Evolutionary conservation across 2,329 filamentous ascomycete genomes (phyloP).

Genomic region (Venturiaceae sp.): DNA sequence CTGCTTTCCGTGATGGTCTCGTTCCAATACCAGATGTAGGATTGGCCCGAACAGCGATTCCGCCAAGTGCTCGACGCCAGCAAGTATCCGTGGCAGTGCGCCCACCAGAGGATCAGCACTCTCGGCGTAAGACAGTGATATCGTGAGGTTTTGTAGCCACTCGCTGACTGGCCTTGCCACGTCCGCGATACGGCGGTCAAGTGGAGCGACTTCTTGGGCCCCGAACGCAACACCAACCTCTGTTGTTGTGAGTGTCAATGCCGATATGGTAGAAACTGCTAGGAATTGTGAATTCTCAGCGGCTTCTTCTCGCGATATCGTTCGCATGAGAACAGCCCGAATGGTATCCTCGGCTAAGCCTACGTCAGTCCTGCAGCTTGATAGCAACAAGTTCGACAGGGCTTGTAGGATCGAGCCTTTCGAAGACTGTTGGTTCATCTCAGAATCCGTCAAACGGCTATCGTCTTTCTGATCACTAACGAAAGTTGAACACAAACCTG

Average conservation of each 20-base stretch:
- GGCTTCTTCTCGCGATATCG: constrained; percentile 14
- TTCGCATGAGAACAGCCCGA: constrained; percentile 13
- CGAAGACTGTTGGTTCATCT: constrained; percentile 10
- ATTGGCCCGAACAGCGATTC: constrained; percentile 72
- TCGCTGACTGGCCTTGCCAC: not conserved
- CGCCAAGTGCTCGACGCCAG: constrained; percentile 58
- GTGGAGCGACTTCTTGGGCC: not conserved
- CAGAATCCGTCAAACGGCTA: not conserved
- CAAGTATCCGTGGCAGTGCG: constrained; percentile 57
- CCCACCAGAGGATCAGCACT: constrained; percentile 58
- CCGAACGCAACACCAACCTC: not conserved
- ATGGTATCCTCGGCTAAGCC: constrained; percentile 33
- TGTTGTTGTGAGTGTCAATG: not conserved
- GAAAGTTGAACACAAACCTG: not conserved
- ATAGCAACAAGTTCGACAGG: constrained; percentile 26
- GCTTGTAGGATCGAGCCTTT: constrained; percentile 22
- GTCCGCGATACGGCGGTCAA: not conserved
- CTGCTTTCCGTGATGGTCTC: constrained; percentile 54
- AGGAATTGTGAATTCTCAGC: constrained; percentile 21
- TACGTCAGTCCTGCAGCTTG: constrained; percentile 28
- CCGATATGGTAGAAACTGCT: constrained; percentile 12
- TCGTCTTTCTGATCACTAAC: not conserved
- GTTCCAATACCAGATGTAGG: constrained; percentile 67
- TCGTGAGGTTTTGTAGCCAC: constrained; percentile 56
- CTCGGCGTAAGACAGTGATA: constrained; percentile 49